A percentile compares a stretch with the other conserved stretches of the same genome.
Conservation (phyloP, 2,329 filamentous ascomycete genomes). For the Ascochyta pisi region DNA sequence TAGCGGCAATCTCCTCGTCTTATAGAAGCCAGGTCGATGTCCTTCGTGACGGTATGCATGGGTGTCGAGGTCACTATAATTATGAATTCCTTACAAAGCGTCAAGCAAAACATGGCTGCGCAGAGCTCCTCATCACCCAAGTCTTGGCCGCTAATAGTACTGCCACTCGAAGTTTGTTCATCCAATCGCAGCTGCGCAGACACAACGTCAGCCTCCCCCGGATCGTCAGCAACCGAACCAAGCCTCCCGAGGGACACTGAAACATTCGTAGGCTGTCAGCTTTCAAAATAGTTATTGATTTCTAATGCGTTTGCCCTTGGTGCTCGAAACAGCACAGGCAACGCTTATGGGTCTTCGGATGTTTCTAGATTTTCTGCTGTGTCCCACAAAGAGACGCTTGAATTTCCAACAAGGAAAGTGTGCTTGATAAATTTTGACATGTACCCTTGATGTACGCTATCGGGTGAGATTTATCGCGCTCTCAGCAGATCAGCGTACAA, state of each 20-base stretch:
- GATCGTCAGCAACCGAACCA: constrained; percentile 14
- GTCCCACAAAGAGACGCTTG: too few relatives aligned
- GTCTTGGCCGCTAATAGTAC: constrained; percentile 9
- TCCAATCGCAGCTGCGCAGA: not conserved
- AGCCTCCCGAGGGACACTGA: not conserved
- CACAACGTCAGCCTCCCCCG: constrained; percentile 3
- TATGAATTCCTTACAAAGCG: not conserved
- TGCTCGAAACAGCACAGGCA: too few relatives aligned
- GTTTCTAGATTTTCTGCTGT: too few relatives aligned
- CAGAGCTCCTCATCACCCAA: not conserved
- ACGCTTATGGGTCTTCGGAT: not conserved
- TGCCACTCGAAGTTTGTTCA: not conserved
- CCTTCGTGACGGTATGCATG: not conserved
- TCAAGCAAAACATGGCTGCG: constrained; percentile 4
- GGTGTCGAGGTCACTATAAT: not conserved
- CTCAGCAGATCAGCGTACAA: constrained; percentile 29
- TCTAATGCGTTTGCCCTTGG: not conserved
- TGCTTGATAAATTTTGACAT: too few relatives aligned
- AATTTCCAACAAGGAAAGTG: too few relatives aligned
- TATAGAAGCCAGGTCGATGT: not conserved
- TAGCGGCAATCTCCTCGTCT: not conserved
- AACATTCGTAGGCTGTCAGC: constrained; percentile 3
- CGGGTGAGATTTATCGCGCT: constrained; percentile 5
- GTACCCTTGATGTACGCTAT: too few relatives aligned
- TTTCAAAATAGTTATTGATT: constrained; percentile 9